Percentiles rank a stretch among this genome's conserved stretches.
These are phyloP conservation scores for Acacia crassicarpa DNA, from an alignment of 306 rosid species.

Conservation along the genomic window DNA sequence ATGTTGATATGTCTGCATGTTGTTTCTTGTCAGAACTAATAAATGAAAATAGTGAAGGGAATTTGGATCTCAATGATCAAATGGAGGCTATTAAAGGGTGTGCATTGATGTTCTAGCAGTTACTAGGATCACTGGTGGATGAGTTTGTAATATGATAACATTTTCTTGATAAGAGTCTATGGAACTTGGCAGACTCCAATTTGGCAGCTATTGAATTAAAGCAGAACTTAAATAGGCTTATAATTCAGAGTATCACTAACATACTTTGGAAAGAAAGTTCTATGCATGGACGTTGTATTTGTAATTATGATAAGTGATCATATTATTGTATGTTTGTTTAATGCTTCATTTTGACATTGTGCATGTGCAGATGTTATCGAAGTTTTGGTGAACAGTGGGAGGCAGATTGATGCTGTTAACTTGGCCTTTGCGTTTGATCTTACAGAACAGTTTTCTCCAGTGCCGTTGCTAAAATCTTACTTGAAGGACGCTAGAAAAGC, in stretches of 20 bases:
- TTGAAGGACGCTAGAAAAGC: constrained; percentile 87
- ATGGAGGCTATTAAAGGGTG: neutral
- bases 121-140: neutral
- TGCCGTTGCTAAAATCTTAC: constrained; percentile 84
- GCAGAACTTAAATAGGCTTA: neutral
- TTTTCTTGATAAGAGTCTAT: neutral
- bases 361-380: constrained; percentile 75
- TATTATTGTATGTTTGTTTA: constrained; percentile 20
- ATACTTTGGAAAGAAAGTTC: neutral
- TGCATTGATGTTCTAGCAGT: constrained; percentile 18
- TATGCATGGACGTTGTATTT: constrained; percentile 26
- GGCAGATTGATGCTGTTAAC: constrained; percentile 97
- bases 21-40: too few species aligned
- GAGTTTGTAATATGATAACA: neutral
- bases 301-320: constrained; percentile 13
- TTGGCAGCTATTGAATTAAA: neutral
- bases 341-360: constrained; percentile 24
- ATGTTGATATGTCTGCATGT: too few species aligned
- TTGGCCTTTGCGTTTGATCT: constrained; percentile 91
- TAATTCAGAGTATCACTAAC: neutral
- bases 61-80: too few species aligned
- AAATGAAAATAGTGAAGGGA: too few species aligned
- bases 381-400: constrained; percentile 78
- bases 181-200: constrained; percentile 2
- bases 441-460: constrained; percentile 71